phyloP scores from a whole-genome alignment of 2,329 filamentous ascomycete genomes.

The Penicillium digitatum region DNA sequence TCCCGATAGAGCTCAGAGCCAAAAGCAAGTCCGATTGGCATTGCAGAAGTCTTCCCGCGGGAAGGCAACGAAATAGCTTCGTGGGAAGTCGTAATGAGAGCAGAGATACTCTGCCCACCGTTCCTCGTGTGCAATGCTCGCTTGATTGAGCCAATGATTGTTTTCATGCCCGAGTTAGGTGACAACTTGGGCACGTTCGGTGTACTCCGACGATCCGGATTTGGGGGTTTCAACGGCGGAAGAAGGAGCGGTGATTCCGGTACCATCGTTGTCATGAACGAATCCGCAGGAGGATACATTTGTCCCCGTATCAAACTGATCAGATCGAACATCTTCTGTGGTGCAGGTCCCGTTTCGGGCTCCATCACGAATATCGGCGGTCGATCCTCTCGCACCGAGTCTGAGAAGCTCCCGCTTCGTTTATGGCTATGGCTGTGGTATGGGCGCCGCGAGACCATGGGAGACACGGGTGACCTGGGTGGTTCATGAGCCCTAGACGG shows the following conservation, averaged over 20 bases:
- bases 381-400: conserved; percentile 70
- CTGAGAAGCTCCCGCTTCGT: conserved; percentile 80
- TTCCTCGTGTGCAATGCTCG: conserved; percentile 67
- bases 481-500: conserved; percentile 22
- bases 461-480: conserved; percentile 24
- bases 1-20: conserved; percentile 44
- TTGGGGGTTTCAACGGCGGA: conserved; percentile 25
- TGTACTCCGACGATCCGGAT: conserved; percentile 30
- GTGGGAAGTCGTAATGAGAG: conserved; percentile 35
- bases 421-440: conserved; percentile 61
- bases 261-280: conserved; percentile 67
- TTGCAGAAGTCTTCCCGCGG: conserved; percentile 39
- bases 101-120: conserved; percentile 30
- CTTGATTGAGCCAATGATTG: conserved; percentile 78
- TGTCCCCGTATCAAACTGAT: conserved; percentile 86
- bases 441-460: conserved; percentile 45
- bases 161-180: conserved; percentile 68
- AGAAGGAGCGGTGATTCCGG: conserved; percentile 46
- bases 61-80: conserved; percentile 28
- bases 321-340: conserved; percentile 64
- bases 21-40: conserved; percentile 46
- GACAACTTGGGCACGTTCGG: conserved; percentile 28
- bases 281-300: conserved; percentile 73
- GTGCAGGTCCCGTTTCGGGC: conserved; percentile 44
- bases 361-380: conserved; percentile 50